Evolutionary conservation across 31 red algal genomes (phyloP).

Genomic region (Asparagopsis taxiformis): DNA sequence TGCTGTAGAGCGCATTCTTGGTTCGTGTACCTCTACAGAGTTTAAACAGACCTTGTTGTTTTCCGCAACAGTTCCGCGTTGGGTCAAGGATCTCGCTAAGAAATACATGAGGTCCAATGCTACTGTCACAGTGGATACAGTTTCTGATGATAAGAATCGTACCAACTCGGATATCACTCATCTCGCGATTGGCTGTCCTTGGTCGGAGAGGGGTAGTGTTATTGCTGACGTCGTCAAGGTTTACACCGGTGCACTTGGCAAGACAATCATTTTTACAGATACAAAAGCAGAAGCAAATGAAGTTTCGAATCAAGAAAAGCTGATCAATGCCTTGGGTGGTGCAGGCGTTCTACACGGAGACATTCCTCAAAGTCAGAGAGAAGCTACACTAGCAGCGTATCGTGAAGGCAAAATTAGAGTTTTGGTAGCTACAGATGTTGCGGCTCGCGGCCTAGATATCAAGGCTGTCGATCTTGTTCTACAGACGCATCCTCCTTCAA

Average conservation of each 20-base stretch:
- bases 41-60: slow-evolving; percentile 96
- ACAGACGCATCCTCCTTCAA: slow-evolving; percentile 86
- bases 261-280: slow-evolving; percentile 90
- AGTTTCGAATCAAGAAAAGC: slow-evolving; percentile 81
- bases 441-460: slow-evolving; percentile 94
- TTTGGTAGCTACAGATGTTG: slow-evolving; percentile 93
- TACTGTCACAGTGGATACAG: slow-evolving; percentile 65
- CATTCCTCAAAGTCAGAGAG: slow-evolving; percentile 90
- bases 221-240: slow-evolving; percentile 74
- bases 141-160: slow-evolving; percentile 83
- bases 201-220: slow-evolving; percentile 24
- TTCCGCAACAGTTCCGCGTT: slow-evolving; percentile 91
- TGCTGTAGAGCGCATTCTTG: slow-evolving; percentile 80
- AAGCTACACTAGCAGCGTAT: slow-evolving; percentile 85
- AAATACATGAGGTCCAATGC: slow-evolving; percentile 74
- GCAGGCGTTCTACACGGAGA: slow-evolving; percentile 88
- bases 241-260: slow-evolving; percentile 56
- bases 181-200: slow-evolving; percentile 58
- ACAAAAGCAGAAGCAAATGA: slow-evolving; percentile 88
- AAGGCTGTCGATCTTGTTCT: slow-evolving; percentile 74
- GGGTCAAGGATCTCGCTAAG: slow-evolving; percentile 66
- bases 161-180: slow-evolving; percentile 67
- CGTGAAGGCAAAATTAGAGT: slow-evolving; percentile 71
- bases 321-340: slow-evolving; percentile 56
- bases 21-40: slow-evolving; percentile 81